Conservation (phyloP, 1,284 basidiomycete species). For the Xanthoconium separans region DNA sequence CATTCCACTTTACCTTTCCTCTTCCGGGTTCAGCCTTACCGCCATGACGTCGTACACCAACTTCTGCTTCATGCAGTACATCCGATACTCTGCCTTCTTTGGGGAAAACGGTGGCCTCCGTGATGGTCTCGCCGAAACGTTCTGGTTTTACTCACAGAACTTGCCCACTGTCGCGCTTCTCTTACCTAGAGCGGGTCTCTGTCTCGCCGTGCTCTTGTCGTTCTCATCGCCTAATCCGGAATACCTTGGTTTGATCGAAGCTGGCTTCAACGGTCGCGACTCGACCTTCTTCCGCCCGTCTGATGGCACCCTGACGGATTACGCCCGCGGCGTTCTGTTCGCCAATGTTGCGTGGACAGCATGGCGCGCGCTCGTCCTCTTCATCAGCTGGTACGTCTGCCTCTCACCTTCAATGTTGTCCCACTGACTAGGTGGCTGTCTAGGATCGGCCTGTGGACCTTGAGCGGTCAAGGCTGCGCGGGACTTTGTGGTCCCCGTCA, state of each 20-base stretch:
- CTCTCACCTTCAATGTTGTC: background rate
- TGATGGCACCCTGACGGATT: conserved; percentile 66
- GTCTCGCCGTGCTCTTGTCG: conserved; percentile 63
- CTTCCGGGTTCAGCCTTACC: conserved; percentile 70
- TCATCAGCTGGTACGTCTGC: conserved; percentile 56
- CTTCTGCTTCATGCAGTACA: conserved; percentile 80
- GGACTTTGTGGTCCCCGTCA: conserved; percentile 80
- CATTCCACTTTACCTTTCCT: conserved; percentile 78
- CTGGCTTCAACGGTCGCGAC: conserved; percentile 56
- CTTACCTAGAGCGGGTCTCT: conserved; percentile 76
- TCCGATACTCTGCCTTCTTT: conserved; percentile 66
- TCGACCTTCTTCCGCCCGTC: conserved; percentile 64
- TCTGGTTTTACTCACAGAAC: conserved; percentile 78
- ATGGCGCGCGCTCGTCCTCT: conserved; percentile 63
- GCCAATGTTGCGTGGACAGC: conserved; percentile 77
- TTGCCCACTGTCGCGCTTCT: conserved; percentile 72
- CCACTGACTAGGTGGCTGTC: background rate
- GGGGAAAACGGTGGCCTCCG: conserved; percentile 53
- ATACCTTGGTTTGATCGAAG: conserved; percentile 46
- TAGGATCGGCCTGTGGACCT: conserved; percentile 73
- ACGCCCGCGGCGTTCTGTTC: conserved; percentile 70
- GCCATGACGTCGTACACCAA: conserved; percentile 76
- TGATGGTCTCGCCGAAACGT: conserved; percentile 74
- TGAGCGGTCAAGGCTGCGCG: conserved; percentile 70
- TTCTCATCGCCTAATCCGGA: conserved; percentile 55